Percentiles rank a stretch among this genome's conserved stretches.
Conservation (phyloP, 345 rosid species). For the Pugionium cornutum region DNA sequence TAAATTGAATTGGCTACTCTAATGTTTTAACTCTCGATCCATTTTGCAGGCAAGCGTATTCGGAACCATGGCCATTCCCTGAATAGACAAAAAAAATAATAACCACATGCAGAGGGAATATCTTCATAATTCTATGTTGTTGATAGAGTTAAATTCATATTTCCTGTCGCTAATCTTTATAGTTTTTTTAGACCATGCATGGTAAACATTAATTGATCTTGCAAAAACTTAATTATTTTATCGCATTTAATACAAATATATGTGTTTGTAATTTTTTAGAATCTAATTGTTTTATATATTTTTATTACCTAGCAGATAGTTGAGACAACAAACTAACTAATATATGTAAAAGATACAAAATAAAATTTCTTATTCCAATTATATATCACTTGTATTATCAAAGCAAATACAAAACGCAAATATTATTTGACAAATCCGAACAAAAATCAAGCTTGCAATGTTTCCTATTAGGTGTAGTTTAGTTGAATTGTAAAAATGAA, state of each 20-base stretch:
- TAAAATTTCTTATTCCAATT: not conserved
- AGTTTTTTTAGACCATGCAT: constrained; percentile 12
- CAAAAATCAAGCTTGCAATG: constrained; percentile 7
- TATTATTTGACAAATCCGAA: not conserved
- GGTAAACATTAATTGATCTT: constrained; percentile 2
- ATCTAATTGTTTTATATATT: not conserved
- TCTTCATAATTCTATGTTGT: constrained; percentile 16
- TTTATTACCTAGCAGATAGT: no score
- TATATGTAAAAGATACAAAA: not conserved
- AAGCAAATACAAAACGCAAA: not conserved
- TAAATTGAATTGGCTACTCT: not conserved
- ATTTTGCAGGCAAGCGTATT: constrained; percentile 52
- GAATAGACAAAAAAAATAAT: constrained; percentile 7
- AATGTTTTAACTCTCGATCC: constrained; percentile 4
- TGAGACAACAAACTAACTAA: no score
- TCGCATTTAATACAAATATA: not conserved
- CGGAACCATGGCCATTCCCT: constrained; percentile 54
- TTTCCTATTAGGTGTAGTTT: not conserved
- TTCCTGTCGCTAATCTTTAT: constrained; percentile 4
- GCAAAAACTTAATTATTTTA: not conserved
- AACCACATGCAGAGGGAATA: not conserved
- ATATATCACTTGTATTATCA: not conserved
- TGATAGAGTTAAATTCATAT: constrained; percentile 8
- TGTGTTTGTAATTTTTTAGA: constrained; percentile 8
- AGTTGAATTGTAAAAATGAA: constrained; percentile 19